phyloP scores from a whole-genome alignment of 2,329 filamentous ascomycete species.

The Hymenoscyphus fraxineus region DNA sequence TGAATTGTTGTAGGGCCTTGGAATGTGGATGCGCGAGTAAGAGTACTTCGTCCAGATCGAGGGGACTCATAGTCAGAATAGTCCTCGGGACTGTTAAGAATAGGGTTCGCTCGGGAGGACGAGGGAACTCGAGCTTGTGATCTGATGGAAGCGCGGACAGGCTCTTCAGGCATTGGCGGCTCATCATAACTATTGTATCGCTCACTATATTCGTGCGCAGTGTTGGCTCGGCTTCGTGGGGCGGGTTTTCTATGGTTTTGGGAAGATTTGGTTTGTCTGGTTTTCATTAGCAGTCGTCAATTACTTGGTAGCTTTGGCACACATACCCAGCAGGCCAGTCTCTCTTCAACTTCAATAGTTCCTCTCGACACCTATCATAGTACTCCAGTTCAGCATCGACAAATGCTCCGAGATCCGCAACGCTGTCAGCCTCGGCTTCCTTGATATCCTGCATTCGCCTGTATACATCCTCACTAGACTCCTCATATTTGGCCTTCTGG shows the following conservation, averaged over 20 bases:
- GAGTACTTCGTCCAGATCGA: conserved; percentile 42
- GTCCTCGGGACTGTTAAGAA: conserved; percentile 28
- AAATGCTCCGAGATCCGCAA: conserved; percentile 75
- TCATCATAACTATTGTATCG: conserved; percentile 54
- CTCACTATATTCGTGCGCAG: conserved; percentile 59
- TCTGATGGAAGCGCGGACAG: conserved; percentile 48
- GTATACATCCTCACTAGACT: conserved; percentile 86
- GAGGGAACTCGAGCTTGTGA: conserved; percentile 37
- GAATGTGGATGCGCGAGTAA: conserved; percentile 53
- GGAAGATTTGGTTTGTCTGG: conserved; percentile 29
- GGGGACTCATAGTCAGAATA: conserved; percentile 32
- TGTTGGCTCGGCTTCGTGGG: conserved; percentile 55
- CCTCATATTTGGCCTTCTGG: conserved; percentile 94
- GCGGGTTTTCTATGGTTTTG: conserved; percentile 26
- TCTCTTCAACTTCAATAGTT: conserved; percentile 65
- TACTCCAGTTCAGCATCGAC: conserved; percentile 87
- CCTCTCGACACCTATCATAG: conserved; percentile 85
- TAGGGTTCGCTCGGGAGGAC: conserved; percentile 22
- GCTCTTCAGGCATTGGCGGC: conserved; percentile 41
- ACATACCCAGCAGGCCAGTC: conserved; percentile 64
- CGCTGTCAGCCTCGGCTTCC: conserved; percentile 80
- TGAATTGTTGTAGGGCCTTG: conserved; percentile 52
- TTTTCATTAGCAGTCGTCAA: conserved; percentile 6
- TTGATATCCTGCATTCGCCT: conserved; percentile 96
- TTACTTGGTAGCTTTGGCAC: neutral